Evolutionary conservation across 106 monocot species (phyloP).

Genomic region (Triglochin maritima): DNA sequence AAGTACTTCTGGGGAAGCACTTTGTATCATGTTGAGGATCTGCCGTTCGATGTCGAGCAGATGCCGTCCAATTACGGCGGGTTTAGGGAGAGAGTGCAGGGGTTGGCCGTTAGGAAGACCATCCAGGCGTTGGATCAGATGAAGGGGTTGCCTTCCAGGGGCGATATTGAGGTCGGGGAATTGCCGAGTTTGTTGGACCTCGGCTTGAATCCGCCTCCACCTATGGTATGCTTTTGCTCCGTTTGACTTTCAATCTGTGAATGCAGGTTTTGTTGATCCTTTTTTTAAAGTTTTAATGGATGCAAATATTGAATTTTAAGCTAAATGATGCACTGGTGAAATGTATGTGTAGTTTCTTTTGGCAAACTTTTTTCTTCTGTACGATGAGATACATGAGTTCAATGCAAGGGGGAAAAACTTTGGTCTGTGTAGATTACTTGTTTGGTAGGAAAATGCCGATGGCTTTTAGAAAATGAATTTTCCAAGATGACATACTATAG

Average conservation of each 20-base stretch:
- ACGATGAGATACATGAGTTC: too few relatives aligned
- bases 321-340: too few relatives aligned
- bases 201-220: constrained; percentile 46
- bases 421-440: too few relatives aligned
- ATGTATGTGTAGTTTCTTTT: too few relatives aligned
- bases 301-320: background rate
- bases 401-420: too few relatives aligned
- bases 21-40: constrained; percentile 80
- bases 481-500: too few relatives aligned
- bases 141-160: constrained; percentile 67
- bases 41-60: constrained; percentile 67
- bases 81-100: constrained; percentile 71
- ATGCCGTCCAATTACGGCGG: constrained; percentile 94
- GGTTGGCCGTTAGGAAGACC: constrained; percentile 49
- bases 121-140: constrained; percentile 64
- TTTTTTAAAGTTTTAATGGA: background rate
- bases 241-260: background rate
- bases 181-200: constrained; percentile 79
- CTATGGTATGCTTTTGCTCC: constrained; percentile 28
- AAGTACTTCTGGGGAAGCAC: constrained; percentile 99
- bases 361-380: too few relatives aligned
- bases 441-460: too few relatives aligned
- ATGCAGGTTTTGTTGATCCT: background rate
- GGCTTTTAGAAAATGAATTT: too few relatives aligned
- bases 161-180: constrained; percentile 81